A percentile compares a stretch with the other conserved stretches of the same genome.
These are phyloP conservation scores for Fistulifera pelliculosa DNA, from an alignment of 108 stramenopile genomes.

Conservation along the genomic window DNA sequence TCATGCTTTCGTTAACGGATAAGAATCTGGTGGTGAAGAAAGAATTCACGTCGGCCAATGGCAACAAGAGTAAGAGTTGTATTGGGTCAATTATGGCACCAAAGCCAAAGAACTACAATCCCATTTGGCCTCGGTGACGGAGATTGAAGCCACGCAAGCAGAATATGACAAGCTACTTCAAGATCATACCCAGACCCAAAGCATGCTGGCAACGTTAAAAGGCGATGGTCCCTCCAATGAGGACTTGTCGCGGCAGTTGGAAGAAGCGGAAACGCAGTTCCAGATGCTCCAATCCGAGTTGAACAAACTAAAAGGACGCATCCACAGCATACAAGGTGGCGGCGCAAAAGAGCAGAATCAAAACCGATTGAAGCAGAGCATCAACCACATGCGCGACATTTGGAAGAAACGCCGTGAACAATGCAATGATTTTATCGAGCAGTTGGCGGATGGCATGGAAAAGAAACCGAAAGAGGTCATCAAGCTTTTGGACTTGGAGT, in stretches of 20 bases:
- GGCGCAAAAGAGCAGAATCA: constrained; percentile 15
- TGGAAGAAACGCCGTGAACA: constrained; percentile 67
- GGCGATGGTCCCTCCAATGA: constrained; percentile 49
- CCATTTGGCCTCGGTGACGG: constrained; percentile 3
- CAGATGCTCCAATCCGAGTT: constrained; percentile 23
- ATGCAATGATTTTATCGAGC: constrained; percentile 78
- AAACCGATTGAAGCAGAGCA: constrained; percentile 39
- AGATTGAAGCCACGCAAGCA: constrained; percentile 11
- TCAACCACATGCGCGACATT: constrained; percentile 64
- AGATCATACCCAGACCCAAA: constrained; percentile 21
- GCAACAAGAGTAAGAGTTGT: constrained; percentile 41
- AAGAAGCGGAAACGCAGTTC: constrained; percentile 23
- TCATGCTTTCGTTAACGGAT: constrained; percentile 60
- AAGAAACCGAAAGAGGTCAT: constrained; percentile 72
- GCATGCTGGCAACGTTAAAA: constrained; percentile 9
- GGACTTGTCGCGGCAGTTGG: constrained; percentile 32
- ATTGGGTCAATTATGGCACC: constrained; percentile 49
- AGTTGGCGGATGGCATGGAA: constrained; percentile 81
- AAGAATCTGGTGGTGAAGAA: constrained; percentile 55
- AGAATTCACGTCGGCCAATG: constrained; percentile 45
- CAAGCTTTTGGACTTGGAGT: constrained; percentile 69
- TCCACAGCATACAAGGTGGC: constrained; percentile 13
- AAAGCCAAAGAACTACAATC: constrained; percentile 23
- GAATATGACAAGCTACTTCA: constrained; percentile 25
- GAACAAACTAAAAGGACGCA: constrained; percentile 22